Evolutionary conservation across 2,329 filamentous ascomycete genomes (phyloP), one percentile per base, ranked within the genome.

Genomic region (Microcera coccophila): DNA sequence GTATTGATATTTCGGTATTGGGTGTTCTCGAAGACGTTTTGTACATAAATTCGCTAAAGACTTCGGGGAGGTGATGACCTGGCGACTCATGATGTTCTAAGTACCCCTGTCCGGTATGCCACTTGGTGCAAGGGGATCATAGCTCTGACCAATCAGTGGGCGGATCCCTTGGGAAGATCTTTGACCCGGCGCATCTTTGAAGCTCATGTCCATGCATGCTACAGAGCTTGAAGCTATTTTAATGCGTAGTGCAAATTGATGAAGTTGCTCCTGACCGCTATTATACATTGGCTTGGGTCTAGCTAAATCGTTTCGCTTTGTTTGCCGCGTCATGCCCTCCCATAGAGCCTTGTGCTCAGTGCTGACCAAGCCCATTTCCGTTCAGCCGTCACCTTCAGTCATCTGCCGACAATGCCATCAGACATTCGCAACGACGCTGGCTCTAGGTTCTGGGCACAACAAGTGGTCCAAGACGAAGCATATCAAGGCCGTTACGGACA

Each of bases 391-490:
- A 46, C n/a, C 5, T 20, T 45, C 44, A 12, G 49, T 19, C 38
- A 45, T 74, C 51, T 81, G 76, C 52, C 66, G 64, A 29, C 66
- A 65, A 64, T 78, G 73, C 50, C 61, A 68, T 44, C 75, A 77
- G 41, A 58, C 64, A 26, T 73, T 84, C 46, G 64, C 64, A 42
- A 70, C 70, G 14, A 73, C 70, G 14, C 52, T 72, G 8, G 44
- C 57, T 7, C 59, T 67, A 12, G 66, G 69, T 47, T 83, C 85
- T 18, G 90, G 90, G 12, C 90, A 95, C 69, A 95, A 85, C 66
- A 86, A 90, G 63, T 98, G 93, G 93, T 90, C 89, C 44, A 95
- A 93, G 60, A 97, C 96, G 69, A 87, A 85, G 62, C 93, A 97
- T 66, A 89, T 93, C 65, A 98, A 98, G 67, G 90, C 85, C 39